Evolutionary conservation across 2,329 filamentous ascomycete species (phyloP).

Genomic region (Samsoniella hepiali): DNA sequence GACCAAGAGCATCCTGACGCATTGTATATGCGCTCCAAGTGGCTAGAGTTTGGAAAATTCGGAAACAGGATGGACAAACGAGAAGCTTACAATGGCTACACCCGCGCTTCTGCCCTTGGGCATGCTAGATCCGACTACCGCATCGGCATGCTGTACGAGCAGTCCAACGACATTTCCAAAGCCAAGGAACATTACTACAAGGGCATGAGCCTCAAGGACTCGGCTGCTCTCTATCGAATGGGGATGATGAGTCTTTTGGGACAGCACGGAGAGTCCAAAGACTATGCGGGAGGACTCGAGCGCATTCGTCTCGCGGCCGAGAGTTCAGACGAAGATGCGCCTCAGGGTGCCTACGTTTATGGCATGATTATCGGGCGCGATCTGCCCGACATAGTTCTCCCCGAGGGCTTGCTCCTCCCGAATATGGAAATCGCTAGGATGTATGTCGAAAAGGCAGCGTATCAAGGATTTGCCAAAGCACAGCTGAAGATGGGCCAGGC

Average conservation of each 20-base stretch:
- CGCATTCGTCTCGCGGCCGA: conserved; percentile 81
- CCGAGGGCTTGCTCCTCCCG: conserved; percentile 63
- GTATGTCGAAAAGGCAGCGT: conserved; percentile 95
- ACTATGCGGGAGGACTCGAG: conserved; percentile 73
- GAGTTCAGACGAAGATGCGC: conserved; percentile 90
- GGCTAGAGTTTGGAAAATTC: conserved; percentile 97
- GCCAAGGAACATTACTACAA: conserved; percentile 87
- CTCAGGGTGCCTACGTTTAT: conserved; percentile 91
- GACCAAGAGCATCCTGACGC: conserved; percentile 92
- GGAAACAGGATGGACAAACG: conserved; percentile 87
- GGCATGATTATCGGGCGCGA: conserved; percentile 92
- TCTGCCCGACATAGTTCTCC: conserved; percentile 83
- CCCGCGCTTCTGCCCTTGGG: conserved; percentile 77
- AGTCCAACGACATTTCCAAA: conserved; percentile 86
- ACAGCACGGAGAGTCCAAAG: conserved; percentile 85
- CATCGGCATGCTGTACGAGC: conserved; percentile 98
- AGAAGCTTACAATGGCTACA: conserved; percentile 86
- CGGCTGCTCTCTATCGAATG: conserved; percentile 79
- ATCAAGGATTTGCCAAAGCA: conserved; percentile 91
- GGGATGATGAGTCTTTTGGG: conserved; percentile 98
- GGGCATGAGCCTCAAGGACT: conserved; percentile 77
- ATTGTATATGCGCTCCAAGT: conserved; percentile 91
- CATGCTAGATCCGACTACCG: conserved; percentile 90
- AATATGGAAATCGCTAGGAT: conserved; percentile 72
- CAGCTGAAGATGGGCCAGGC: conserved; percentile 96